These are phyloP conservation scores for Rubus idaeus DNA, from an alignment of 306 rosid species.

Conservation along the genomic window DNA sequence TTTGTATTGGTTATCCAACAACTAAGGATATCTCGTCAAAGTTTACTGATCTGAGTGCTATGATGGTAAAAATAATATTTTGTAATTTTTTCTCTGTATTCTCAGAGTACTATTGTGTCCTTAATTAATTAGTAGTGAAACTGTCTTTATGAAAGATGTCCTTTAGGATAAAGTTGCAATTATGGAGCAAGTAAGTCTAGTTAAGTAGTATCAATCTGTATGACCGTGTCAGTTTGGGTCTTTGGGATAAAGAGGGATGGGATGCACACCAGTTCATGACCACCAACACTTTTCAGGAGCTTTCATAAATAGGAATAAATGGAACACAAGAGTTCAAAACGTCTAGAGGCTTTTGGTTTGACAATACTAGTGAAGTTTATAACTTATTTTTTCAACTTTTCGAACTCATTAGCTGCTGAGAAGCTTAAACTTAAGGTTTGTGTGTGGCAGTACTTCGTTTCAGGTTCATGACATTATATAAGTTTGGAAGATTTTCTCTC, in stretches of 20 bases:
- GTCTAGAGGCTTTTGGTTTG: background rate
- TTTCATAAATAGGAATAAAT: background rate
- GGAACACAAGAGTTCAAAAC: too few species aligned
- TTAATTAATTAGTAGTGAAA: background rate
- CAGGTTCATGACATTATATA: background rate
- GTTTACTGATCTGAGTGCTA: background rate
- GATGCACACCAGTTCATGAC: background rate
- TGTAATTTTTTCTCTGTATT: background rate
- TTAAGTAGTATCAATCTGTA: background rate
- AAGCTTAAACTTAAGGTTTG: background rate
- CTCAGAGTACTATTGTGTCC: background rate
- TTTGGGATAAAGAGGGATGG: background rate
- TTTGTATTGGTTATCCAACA: background rate
- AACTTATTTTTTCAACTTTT: background rate
- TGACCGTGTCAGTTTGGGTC: background rate
- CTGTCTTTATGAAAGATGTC: background rate
- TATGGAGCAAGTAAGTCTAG: background rate
- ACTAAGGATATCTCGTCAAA: background rate
- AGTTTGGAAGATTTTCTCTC: background rate
- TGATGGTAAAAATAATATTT: background rate
- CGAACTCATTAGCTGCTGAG: background rate
- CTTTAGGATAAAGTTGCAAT: background rate
- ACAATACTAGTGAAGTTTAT: background rate
- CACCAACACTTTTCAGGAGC: background rate
- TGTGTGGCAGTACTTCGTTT: background rate